phyloP scores from a whole-genome alignment of 192 early-diverging fungal genomes.

The Mortierella alpina region DNA sequence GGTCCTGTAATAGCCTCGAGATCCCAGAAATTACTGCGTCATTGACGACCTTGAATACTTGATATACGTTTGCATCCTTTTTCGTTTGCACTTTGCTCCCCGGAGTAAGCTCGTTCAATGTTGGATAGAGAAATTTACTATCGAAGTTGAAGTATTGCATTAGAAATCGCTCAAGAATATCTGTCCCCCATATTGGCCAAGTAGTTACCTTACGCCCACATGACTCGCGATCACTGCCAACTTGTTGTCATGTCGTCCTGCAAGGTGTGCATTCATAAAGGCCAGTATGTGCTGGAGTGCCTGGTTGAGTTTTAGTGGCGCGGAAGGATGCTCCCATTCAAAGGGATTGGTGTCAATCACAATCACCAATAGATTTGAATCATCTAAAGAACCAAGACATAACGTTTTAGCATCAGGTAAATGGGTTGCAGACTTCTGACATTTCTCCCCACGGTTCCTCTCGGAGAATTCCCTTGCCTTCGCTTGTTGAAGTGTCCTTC shows the following conservation, averaged over 20 bases:
- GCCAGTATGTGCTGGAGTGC: slow-evolving; percentile 83
- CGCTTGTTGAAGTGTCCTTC: slow-evolving; percentile 44
- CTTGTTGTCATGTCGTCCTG: slow-evolving; percentile 87
- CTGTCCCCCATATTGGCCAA: background rate
- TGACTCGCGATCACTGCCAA: slow-evolving; percentile 88
- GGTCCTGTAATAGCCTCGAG: slow-evolving; percentile 49
- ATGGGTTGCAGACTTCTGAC: background rate
- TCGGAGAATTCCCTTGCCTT: slow-evolving; percentile 24
- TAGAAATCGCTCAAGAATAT: background rate
- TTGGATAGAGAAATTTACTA: slow-evolving; percentile 70
- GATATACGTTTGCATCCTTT: slow-evolving; percentile 68
- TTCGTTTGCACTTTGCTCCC: slow-evolving; percentile 38
- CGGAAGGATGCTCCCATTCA: slow-evolving; percentile 69
- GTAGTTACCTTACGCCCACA: slow-evolving; percentile 62
- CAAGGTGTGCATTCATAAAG: slow-evolving; percentile 94
- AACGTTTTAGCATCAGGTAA: slow-evolving; percentile 2
- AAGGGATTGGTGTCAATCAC: slow-evolving; percentile 87
- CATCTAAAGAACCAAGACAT: slow-evolving; percentile 55
- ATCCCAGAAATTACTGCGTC: slow-evolving; percentile 61
- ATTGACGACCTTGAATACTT: slow-evolving; percentile 63
- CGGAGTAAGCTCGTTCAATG: slow-evolving; percentile 31
- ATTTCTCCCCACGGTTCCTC: background rate
- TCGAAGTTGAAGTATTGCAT: background rate
- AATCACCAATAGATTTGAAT: slow-evolving; percentile 82
- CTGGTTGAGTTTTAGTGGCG: slow-evolving; percentile 68